Conservation (phyloP, 345 rosid species). For the Aegle marmelos region DNA sequence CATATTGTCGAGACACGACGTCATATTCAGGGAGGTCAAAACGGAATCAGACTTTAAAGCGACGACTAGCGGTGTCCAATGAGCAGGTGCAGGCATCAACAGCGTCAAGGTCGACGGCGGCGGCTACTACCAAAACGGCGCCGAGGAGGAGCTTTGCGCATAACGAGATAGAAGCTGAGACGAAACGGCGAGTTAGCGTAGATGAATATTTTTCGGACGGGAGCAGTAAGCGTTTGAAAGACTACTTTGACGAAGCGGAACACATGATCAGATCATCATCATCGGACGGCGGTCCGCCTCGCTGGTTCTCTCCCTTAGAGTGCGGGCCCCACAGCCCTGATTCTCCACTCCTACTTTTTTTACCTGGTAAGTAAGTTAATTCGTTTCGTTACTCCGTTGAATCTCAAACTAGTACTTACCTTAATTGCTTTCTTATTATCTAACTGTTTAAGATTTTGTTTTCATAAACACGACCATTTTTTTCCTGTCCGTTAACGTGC, state of each 20-base stretch:
- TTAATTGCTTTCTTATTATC: no score
- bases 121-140: not conserved
- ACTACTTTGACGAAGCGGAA: constrained; percentile 38
- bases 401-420: no score
- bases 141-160: not conserved
- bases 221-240: constrained; percentile 30
- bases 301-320: constrained; percentile 65
- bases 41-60: not conserved
- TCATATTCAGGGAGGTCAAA: not conserved
- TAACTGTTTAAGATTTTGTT: no score
- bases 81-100: not conserved
- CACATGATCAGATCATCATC: constrained; percentile 24
- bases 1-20: not conserved
- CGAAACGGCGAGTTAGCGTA: not conserved
- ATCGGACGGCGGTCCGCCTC: constrained; percentile 46
- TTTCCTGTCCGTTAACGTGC: no score
- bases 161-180: not conserved
- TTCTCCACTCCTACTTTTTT: constrained; percentile 51
- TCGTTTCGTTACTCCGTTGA: no score
- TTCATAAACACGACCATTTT: no score
- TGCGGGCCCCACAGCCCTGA: constrained; percentile 19
- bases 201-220: not conserved
- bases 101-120: not conserved
- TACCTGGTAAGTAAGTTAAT: constrained; percentile 43
- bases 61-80: not conserved